Base-by-base conservation (phyloP, 2,329 filamentous ascomycete genomes). In the Aspergillus caelatus region DNA sequence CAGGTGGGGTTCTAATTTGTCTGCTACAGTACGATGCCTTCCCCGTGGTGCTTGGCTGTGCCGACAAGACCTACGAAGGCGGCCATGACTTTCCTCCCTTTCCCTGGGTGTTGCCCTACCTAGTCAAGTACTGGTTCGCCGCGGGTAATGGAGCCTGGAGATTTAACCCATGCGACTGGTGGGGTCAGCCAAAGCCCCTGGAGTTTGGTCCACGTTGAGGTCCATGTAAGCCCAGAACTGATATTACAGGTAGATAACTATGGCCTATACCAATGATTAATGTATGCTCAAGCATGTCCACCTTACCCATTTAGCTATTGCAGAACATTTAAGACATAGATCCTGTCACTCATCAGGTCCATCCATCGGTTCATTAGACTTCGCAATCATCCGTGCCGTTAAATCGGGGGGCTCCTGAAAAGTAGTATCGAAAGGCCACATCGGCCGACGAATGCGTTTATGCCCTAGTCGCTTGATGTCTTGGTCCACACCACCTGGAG, bases 401-500 rank as follows among this genome's bases (percentile, higher is more conserved):
- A 82, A 69, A 69, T 81, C 70, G 0, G 79, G 79, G 12, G 71
- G 63, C 3, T 55, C 56, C 16, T 70, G 53, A 45, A 81, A 80
- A 0, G 65, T 64, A 26, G 70, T 72, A 59, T 83, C 80, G 63
- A 82, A 82, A 0, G 81, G 78, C 77, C 77, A 82, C 82, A 85
- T 84, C 1, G 84, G 84, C 26, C 83, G 77, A 11, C 71, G 71
- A 30, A 86, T 84, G 1, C 79, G 77, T 52, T 72, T 75, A 70
- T 86, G 83, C 0, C 82, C 84, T 6, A 86, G 72, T 12, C 83
- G 75, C 61, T 75, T 68, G 14, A 86, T 70, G 62, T 86, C 81
- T 69, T 86, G 84, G 67, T 86, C 83, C 11, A 86, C 84, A 10
- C 83, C 84, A 0, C 83, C 84, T 0, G 84, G 83, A 0, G 84